Evolutionary conservation across 768 basidiomycete genomes (phyloP).

Genomic region (Mycena galericulata): DNA sequence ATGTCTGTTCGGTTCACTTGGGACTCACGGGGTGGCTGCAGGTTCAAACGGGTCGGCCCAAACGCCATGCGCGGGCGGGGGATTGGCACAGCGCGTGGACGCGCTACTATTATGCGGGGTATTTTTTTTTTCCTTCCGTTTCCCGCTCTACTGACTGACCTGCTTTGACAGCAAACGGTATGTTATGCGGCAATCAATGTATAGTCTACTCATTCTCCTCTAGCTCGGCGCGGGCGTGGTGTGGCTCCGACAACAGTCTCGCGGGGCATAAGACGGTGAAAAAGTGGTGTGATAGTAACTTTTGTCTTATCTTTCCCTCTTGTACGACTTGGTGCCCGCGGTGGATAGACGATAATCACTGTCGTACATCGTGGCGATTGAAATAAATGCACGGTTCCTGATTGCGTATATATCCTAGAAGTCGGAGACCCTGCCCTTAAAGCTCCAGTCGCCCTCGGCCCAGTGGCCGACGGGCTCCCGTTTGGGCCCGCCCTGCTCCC

Average conservation of each 20-base stretch:
- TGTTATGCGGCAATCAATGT: constrained; percentile 33
- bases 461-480: constrained; percentile 79
- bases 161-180: constrained; percentile 78
- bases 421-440: constrained; percentile 89
- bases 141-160: constrained; percentile 33
- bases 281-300: not conserved
- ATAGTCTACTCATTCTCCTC: constrained; percentile 33
- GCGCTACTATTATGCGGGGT: constrained; percentile 99
- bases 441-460: constrained; percentile 86
- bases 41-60: constrained; percentile 99
- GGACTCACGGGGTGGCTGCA: constrained; percentile 47
- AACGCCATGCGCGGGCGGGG: constrained; percentile 99
- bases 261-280: constrained; percentile 86
- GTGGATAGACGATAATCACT: constrained; percentile 12
- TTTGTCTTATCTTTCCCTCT: constrained; percentile 16
- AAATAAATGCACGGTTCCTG: not conserved
- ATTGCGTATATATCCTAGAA: constrained; percentile 60
- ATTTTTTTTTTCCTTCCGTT: constrained; percentile 43
- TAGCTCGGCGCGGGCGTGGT: constrained; percentile 91
- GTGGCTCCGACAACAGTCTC: constrained; percentile 70
- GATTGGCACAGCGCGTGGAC: constrained; percentile 98
- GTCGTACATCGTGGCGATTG: constrained; percentile 14
- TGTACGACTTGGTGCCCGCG: constrained; percentile 15
- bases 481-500: constrained; percentile 91
- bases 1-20: constrained; percentile 8